Conservation (phyloP, 805 yeast genomes). For the Brettanomyces nanus region DNA sequence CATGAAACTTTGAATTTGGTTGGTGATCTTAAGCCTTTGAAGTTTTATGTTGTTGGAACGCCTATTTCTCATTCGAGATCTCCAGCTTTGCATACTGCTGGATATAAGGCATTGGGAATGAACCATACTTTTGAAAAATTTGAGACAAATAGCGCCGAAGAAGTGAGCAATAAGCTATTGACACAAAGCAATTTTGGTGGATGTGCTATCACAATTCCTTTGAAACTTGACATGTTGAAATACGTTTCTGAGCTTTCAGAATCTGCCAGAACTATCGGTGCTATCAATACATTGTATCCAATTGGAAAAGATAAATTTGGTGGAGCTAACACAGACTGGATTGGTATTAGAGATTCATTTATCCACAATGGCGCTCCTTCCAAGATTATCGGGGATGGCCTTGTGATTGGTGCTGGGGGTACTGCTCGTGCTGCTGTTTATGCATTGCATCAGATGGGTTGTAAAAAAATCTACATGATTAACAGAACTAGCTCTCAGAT, state of each 20-base stretch:
- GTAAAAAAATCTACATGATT: slow-evolving; percentile 63
- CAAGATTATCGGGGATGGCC: slow-evolving; percentile 40
- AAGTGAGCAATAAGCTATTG: slow-evolving; percentile 46
- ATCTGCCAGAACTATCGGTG: slow-evolving; percentile 83
- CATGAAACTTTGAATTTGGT: slow-evolving; percentile 46
- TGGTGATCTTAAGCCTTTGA: slow-evolving; percentile 53
- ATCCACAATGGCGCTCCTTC: slow-evolving; percentile 51
- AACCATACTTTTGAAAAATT: slow-evolving; percentile 63
- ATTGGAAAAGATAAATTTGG: slow-evolving; percentile 38
- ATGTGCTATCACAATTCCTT: slow-evolving; percentile 90
- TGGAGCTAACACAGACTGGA: slow-evolving; percentile 96
- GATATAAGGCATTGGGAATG: slow-evolving; percentile 64
- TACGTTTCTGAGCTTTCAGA: slow-evolving; percentile 57
- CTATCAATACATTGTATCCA: slow-evolving; percentile 81
- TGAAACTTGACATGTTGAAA: slow-evolving; percentile 73
- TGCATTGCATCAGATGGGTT: slow-evolving; percentile 76
- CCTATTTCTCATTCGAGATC: slow-evolving; percentile 87
- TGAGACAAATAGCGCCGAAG: slow-evolving; percentile 58
- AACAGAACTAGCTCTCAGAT: slow-evolving; percentile 74
- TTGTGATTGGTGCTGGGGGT: slow-evolving; percentile 96
- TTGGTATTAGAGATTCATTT: slow-evolving; percentile 73
- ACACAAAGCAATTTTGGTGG: slow-evolving; percentile 67
- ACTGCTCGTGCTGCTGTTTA: slow-evolving; percentile 91
- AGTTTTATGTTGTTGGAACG: slow-evolving; percentile 68
- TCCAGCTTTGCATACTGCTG: slow-evolving; percentile 78